Evolutionary conservation across 768 basidiomycete genomes (phyloP), one percentile per base, ranked within the genome.

Genomic region (Gelatoporia subvermispora): DNA sequence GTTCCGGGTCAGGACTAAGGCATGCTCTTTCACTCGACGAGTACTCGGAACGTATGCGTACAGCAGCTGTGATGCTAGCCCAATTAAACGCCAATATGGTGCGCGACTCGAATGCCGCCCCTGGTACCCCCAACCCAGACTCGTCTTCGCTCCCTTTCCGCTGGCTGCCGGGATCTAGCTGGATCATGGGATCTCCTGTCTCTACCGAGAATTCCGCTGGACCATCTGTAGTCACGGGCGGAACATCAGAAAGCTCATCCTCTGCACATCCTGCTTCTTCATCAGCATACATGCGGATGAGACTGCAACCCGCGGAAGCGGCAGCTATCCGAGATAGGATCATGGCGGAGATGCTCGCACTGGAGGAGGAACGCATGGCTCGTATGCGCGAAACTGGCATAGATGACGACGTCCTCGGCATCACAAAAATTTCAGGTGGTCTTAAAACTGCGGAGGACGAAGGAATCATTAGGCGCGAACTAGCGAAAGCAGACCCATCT

Each of bases 31-130:
- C 93, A 0, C 72, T 99, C 20, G 95, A 99, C 58, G 95, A 99
- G 57, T 99, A 99, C 68, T 95, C 95, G 1, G 93, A 97, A 56
- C 82, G 96, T 43, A 99, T 99, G 96, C 83, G 92, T 8, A 96
- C 93, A 9, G 96, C 96, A 9, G 96, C 96, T 9, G 85, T 98
- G 53, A 97, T 99, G 96, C 83, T 99, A 23, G 85, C 96, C 1
- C 96, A 99, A 66, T 77, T 99, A 41, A 96, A 93, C 59, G 85
- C 92, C 1, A 90, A 77, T 59, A 73, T 87, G 43, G 70, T 78
- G 24, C 77, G 80, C 53, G 85, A 87, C 57, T 66, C 74, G 21
- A 23, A 54, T 20, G 21, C 47, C 10, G 46, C 45, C 4, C 56
- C 56, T 15, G 59, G 59, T 8, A 49, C 61, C 3, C 55, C 56